Base-by-base conservation (phyloP, 140 eudicot species). In the Flaveria floridana region DNA sequence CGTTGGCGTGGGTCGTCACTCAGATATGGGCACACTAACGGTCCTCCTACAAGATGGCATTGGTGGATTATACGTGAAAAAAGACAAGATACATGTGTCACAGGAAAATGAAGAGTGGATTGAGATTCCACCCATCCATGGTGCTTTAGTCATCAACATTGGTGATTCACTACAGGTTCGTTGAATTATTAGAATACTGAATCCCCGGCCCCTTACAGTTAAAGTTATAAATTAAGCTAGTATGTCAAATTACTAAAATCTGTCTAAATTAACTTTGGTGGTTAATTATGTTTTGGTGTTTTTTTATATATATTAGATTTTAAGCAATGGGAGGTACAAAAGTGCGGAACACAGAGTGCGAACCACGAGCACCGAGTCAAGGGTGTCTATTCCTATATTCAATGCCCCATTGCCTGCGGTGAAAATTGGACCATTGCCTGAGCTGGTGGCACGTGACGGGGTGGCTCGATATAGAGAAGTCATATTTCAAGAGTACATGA, bases 301-400 rank as follows among this genome's bases (percentile, higher is more conserved):
- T 26, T 30, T 30, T 30, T 28, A 26, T 2, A 2, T 67, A 46
- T 66, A 72, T 47, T 44, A 80, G 87, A 78, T 84, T 9, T 11
- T 84, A 73, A 85, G 89, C 83, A 85, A 85, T 9, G 89, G 89
- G 55, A 79, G 73, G 74, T 85, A 82, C 86, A 79, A 82, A 68
- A 85, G 89, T 42, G 85, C 81, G 2, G 89, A 85, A 70, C 89
- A 85, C 64, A 68, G 83, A 25, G 87, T 80, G 34, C 79, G 83
- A 3, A 80, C 89, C 8, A 82, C 85, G 18, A 74, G 83, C 70
- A 41, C 34, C 1, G 72, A 78, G 63, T 76, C 87, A 46, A 76
- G 87, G 75, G 85, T 85, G 39, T 85, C 89, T 9, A 23, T 82
- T 25, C 86, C 89, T 0, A 28, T 85, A n/a, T 85, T 82, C 68